These are phyloP conservation scores for Onygenales sp. DNA, from an alignment of 2,329 filamentous ascomycete species.

Conservation along the genomic window DNA sequence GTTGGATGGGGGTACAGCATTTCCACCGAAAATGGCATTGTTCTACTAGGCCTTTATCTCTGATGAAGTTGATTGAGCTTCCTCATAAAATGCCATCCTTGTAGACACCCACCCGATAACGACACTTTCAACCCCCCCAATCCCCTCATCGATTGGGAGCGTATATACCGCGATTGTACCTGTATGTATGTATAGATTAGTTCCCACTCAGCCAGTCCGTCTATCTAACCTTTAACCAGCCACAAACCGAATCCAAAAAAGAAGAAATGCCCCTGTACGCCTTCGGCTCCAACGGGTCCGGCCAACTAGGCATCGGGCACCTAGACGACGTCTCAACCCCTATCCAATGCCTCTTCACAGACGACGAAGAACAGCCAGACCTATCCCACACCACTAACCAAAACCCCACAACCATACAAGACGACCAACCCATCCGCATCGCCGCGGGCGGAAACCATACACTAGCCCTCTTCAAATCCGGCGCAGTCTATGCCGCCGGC, in stretches of 20 bases:
- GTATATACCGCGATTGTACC: no score
- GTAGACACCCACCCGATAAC: no score
- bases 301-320: constrained; percentile 64
- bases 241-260: not conserved
- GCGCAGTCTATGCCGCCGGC: constrained; percentile 57
- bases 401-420: no score
- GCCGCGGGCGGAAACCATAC: constrained; percentile 80
- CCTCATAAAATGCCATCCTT: no score
- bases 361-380: not conserved
- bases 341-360: constrained; percentile 50
- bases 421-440: constrained; percentile 26
- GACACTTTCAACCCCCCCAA: not conserved
- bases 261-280: constrained; percentile 46
- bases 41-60: no score
- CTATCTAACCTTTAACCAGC: not conserved
- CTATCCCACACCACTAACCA: not conserved
- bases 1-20: no score
- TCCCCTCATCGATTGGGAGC: not conserved
- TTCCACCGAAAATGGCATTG: no score
- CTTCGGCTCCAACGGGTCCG: constrained; percentile 67
- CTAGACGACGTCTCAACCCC: constrained; percentile 61
- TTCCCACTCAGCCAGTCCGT: not conserved
- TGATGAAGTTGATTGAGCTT: no score
- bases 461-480: constrained; percentile 54
- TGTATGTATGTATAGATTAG: not conserved